These are phyloP conservation scores for Aquilaria agallochum DNA, from an alignment of 441 rosid species.

Conservation along the genomic window DNA sequence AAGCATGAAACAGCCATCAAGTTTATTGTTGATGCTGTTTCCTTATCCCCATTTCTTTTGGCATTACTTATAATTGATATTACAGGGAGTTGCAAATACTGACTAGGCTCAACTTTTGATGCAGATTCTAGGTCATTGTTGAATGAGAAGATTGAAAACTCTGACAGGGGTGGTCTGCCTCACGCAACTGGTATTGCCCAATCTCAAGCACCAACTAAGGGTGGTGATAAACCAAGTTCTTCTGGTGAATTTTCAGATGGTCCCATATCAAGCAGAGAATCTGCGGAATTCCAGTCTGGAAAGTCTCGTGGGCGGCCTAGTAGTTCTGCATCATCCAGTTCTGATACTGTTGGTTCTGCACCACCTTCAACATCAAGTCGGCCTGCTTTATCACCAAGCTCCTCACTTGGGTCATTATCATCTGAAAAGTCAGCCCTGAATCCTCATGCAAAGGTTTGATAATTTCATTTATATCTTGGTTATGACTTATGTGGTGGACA, in stretches of 20 bases:
- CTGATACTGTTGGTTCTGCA: conserved; percentile 43
- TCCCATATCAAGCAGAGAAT: conserved; percentile 35
- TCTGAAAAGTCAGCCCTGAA: conserved; percentile 81
- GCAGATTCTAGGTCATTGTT: conserved; percentile 34
- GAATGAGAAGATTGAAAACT: conserved; percentile 29
- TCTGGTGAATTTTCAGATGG: conserved; percentile 35
- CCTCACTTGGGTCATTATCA: conserved; percentile 76
- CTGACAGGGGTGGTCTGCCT: conserved; percentile 34
- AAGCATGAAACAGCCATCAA: too few species aligned
- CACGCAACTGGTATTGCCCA: conserved; percentile 28
- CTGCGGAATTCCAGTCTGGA: conserved; percentile 30
- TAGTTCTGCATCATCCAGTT: conserved; percentile 63
- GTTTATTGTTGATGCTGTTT: too few species aligned
- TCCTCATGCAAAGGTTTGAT: conserved; percentile 80
- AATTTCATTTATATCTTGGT: conserved; percentile 10
- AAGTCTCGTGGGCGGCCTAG: conserved; percentile 50
- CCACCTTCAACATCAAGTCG: conserved; percentile 34
- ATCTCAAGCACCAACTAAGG: conserved; percentile 34
- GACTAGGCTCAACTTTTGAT: conserved; percentile 19
- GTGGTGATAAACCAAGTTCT: conserved; percentile 37
- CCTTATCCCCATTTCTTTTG: neutral
- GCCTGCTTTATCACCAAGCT: conserved; percentile 80
- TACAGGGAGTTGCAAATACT: conserved; percentile 5
- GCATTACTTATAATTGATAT: neutral
- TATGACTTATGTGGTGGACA: too few species aligned